Evolutionary conservation across 176 grass and related monocot species (phyloP), one percentile per base, ranked within the genome.

Genomic region (Musa beccarii): DNA sequence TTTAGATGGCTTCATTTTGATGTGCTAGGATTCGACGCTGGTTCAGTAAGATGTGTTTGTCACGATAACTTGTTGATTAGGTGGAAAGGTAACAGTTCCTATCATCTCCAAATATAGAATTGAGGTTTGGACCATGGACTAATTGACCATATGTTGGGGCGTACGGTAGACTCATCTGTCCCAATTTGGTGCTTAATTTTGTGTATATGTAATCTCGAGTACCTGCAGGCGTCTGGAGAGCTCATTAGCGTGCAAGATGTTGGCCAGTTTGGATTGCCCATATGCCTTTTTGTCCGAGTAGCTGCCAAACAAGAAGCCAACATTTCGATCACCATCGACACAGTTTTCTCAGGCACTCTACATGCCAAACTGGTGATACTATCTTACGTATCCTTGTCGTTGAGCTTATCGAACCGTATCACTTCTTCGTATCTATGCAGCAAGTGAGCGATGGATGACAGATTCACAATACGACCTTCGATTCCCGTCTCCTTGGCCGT

Each of bases 251-350:
- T 92, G 89, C 69, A 96, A 83, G 62, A 92, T 82, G 78, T 89
- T 96, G 66, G 92, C 89, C 68, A 96, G 87, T 84, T 96, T 96
- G 70, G 92, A 96, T 78, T 96, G 92, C 53, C 89, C 92, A 65
- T 96, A 96, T 52, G 92, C 85, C 75, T 86, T 90, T 64, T 96
- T 96, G 52, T 96, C 92, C 7, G 86, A 68, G 75, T 96, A 96
- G 83, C 92, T 96, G 70, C 62, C 68, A 87, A 78, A 75, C 12
- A 68, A 82, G 51, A 76, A 10, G 59, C 55, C 16, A 62, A 20
- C 26, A 28, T 28, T 28, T 28, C 26, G 26, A 28, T 28, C 26
- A 28, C 26, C 26, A 28, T 28, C 26, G 26, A 28, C 26, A 28
- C 26, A 28, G 26, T 28, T 28, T 28, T 28, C 26, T 23, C 29